These are phyloP conservation scores for Malus orientalis DNA, from an alignment of 306 rosid species.

Conservation along the genomic window DNA sequence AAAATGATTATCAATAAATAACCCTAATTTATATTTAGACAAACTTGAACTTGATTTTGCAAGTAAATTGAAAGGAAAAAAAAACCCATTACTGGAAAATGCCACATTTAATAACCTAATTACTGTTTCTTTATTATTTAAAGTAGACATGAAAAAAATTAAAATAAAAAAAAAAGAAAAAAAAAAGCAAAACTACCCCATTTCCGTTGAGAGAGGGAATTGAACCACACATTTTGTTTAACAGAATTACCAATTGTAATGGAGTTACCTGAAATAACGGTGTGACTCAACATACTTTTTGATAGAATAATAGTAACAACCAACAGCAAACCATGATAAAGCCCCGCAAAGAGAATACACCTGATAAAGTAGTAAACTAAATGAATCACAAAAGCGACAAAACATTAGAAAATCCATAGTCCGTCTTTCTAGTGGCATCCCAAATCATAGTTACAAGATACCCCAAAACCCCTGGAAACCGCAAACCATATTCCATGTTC, in stretches of 20 bases:
- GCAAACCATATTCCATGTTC: neutral
- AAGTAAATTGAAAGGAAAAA: too few species aligned
- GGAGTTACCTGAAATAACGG: slow-evolving; percentile 74
- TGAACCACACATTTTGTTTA: neutral
- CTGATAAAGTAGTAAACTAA: slow-evolving; percentile 2
- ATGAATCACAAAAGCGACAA: neutral
- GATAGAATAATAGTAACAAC: slow-evolving; percentile 93
- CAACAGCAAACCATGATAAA: slow-evolving; percentile 97
- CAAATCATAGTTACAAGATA: neutral
- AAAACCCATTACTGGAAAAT: too few species aligned
- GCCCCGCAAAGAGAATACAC: slow-evolving; percentile 49
- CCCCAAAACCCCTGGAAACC: neutral
- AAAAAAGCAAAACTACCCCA: too few species aligned
- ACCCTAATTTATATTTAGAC: too few species aligned
- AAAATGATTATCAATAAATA: too few species aligned
- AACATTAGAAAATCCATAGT: neutral
- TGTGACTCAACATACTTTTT: slow-evolving; percentile 89
- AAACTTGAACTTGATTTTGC: too few species aligned
- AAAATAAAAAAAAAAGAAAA: too few species aligned
- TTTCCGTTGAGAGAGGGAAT: too few species aligned
- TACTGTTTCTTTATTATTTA: too few species aligned
- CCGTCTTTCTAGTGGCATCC: neutral
- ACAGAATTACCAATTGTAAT: neutral
- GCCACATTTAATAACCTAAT: too few species aligned
- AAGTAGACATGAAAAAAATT: too few species aligned